A percentile compares a stretch with the other conserved stretches of the same genome.
These are phyloP conservation scores for Aspergillus quadricinctus DNA, from an alignment of 2,329 filamentous ascomycete species.

Conservation along the genomic window DNA sequence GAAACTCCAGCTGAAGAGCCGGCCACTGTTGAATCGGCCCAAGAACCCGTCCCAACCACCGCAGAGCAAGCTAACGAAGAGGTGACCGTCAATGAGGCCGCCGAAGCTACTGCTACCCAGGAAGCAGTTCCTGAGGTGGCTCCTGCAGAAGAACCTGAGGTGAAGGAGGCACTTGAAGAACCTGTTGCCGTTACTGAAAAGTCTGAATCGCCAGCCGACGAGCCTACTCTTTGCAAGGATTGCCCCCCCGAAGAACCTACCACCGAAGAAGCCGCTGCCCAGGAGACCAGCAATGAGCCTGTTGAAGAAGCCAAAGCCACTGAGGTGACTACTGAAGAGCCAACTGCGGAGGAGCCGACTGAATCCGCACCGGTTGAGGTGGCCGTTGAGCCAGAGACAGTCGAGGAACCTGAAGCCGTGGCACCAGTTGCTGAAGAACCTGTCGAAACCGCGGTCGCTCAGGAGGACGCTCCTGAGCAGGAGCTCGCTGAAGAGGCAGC, in stretches of 20 bases:
- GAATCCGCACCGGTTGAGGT: background rate
- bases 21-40: slow-evolving; percentile 1
- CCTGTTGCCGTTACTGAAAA: background rate
- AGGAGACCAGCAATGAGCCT: slow-evolving; percentile 6
- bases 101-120: slow-evolving; percentile 1
- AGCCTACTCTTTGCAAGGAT: slow-evolving; percentile 1
- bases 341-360: slow-evolving; percentile 2
- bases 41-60: background rate
- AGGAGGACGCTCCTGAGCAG: background rate
- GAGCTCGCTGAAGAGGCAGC: slow-evolving; percentile 2
- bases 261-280: slow-evolving; percentile 5
- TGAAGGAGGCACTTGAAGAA: background rate
- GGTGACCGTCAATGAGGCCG: slow-evolving; percentile 1
- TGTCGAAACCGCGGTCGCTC: background rate
- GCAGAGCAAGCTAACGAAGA: slow-evolving; percentile 14
- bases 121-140: slow-evolving; percentile 8
- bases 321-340: slow-evolving; percentile 10
- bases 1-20: slow-evolving; percentile 9
- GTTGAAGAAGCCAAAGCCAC: background rate
- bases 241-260: slow-evolving; percentile 2
- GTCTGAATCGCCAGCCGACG: slow-evolving; percentile 2
- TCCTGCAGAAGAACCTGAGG: slow-evolving; percentile 1
- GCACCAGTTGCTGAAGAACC: slow-evolving; percentile 5
- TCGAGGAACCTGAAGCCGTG: slow-evolving; percentile 4
- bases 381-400: background rate